Percentiles rank a stretch among this genome's conserved stretches.
Conservation (phyloP, 106 monocot species). For the Posidonia australis region DNA sequence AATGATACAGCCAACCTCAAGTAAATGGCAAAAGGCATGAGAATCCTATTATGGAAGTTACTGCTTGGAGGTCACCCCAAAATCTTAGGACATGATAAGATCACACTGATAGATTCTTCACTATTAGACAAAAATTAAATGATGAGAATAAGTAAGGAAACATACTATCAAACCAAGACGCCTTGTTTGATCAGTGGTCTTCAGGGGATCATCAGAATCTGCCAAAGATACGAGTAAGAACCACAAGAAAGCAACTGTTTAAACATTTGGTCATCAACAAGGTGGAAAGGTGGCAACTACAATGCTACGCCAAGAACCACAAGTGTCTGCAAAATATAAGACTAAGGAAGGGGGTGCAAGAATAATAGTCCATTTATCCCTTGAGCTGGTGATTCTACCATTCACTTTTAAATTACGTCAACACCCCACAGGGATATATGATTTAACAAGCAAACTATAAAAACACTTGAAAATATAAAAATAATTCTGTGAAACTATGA, state of each 20-base stretch:
- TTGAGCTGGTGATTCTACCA: no score
- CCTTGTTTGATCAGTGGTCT: conserved; percentile 81
- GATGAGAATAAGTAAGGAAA: not conserved
- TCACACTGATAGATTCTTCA: not conserved
- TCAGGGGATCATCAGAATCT: conserved; percentile 94
- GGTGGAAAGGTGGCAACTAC: no score
- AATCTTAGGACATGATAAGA: not conserved
- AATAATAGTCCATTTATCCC: no score
- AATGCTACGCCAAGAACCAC: no score
- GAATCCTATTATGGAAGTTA: not conserved
- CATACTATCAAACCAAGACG: conserved; percentile 83
- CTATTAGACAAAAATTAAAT: not conserved
- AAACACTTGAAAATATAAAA: no score
- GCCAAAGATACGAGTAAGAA: conserved; percentile 2
- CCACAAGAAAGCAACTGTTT: not conserved
- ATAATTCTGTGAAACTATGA: no score
- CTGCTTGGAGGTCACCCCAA: not conserved
- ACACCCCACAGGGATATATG: no score
- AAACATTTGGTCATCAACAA: not conserved
- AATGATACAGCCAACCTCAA: no score
- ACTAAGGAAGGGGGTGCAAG: no score
- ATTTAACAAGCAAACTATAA: no score
- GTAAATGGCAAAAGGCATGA: not conserved
- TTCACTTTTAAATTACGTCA: no score
- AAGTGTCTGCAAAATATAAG: no score